Evolutionary conservation across 129 eudicot genomes (phyloP), one percentile per base, ranked within the genome.

Genomic region (Chrysanthemum seticuspe): DNA sequence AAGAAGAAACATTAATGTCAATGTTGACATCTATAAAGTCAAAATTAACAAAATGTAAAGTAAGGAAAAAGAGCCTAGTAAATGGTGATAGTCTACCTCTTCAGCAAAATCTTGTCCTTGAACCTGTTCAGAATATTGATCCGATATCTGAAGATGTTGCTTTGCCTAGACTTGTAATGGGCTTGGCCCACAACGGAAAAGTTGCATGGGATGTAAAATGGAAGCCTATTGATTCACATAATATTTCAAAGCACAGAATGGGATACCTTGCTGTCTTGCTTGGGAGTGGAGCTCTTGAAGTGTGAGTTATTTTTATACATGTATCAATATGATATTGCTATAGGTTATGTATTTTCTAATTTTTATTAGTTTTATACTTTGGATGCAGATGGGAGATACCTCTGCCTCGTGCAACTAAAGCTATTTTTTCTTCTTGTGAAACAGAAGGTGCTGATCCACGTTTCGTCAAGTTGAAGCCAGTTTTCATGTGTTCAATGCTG

Each of bases 191-290:
- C 78, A 85, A 90, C 74, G 99, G 99, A 52, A 90, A 88, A 80
- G 96, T 95, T 71, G 97, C 89, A 13, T 90, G 99, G 99, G 99
- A 90, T 88, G 85, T 86, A 63, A 95, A 95, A 72, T 95, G 99
- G 99, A 76, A 82, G 68, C 99, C 99, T 14, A 61, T 29, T 40
- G 71, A 67, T 75, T 70, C 78, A 53, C 13, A 6, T 34, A 25
- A 55, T 72, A 74, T 62, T 61, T 82, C 85, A 72, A 84, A 72
- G 65, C 78, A 79, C 40, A 67, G 82, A 56, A 86, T 95, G 96
- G 99, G 99, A 44, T 83, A 85, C 80, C 97, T 95, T 80, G 99
- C 99, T 67, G 91, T 90, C 49, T 76, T 86, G 80, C 96, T 95
- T 73, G 99, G 99, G 81, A 90, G 76, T 83, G 99, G 99, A 77